Conservation (phyloP, 441 rosid genomes). For the Biscutella laevigata region DNA sequence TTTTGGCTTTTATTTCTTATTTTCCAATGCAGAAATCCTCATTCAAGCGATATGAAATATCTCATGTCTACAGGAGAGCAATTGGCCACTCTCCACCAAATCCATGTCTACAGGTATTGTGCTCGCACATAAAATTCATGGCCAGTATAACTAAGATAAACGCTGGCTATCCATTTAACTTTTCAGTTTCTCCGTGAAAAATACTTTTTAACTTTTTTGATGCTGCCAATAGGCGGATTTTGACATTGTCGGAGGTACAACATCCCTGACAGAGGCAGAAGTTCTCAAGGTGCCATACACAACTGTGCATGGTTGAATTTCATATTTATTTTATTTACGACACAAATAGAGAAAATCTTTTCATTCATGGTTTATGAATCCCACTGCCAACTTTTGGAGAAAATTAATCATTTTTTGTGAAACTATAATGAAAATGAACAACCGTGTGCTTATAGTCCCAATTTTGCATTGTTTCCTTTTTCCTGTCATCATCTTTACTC, state of each 20-base stretch:
- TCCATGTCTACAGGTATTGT: constrained; percentile 69
- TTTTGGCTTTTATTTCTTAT: neutral
- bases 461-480: neutral
- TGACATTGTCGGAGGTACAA: constrained; percentile 83
- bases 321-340: too few relatives aligned
- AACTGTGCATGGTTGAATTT: neutral
- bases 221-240: constrained; percentile 69
- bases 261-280: constrained; percentile 88
- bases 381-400: neutral
- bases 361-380: neutral
- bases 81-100: constrained; percentile 96
- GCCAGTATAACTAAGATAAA: neutral
- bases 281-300: constrained; percentile 59
- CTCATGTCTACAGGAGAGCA: constrained; percentile 78
- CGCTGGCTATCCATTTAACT: neutral
- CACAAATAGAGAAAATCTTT: neutral
- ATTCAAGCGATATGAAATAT: constrained; percentile 78
- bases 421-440: neutral
- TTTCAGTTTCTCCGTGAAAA: constrained; percentile 10
- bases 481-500: neutral
- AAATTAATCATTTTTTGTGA: neutral
- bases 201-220: neutral
- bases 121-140: neutral
- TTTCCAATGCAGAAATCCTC: constrained; percentile 57
- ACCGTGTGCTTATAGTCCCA: neutral